Base-by-base conservation (phyloP, 2,329 filamentous ascomycete species). In the Penicillium olsonii region DNA sequence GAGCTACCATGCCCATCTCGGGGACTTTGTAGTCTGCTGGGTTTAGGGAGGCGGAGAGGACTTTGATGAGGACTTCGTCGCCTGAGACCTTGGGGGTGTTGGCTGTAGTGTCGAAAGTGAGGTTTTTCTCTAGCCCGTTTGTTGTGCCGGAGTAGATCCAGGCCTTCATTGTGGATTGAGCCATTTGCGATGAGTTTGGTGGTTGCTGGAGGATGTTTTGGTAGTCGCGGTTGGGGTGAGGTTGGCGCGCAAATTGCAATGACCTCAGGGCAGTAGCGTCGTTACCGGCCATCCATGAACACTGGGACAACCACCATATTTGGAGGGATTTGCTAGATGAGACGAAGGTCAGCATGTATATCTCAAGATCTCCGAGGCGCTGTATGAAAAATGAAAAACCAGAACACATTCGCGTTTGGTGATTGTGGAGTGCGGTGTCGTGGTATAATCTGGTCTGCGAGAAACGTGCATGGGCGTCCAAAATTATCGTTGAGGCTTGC, bases 11-110 rank as follows among this genome's bases (percentile, higher is more conserved):
- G 0, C 75, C 63, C n/a, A 75, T 64, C 61, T 86, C 83, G 2
- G 78, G 70, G 0, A 79, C 48, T 63, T 86, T 87, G 74, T 83
- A 79, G 71, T 87, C 84, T 35, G 78, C 78, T 0, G 83, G 82
- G 59, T 86, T 87, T 53, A 85, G 62, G 12, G 76, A 68, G 29
- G 74, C 74, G 43, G 73, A 68, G 46, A 78, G 65, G 14, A 85
- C 77, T 54, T 78, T 67, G 42, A 85, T 69, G 6, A 85, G 73
- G 42, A 84, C 61, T 54, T 81, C 72, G 27, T 75, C 61, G 66
- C 68, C 14, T 60, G 60, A 51, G 56, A 69, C 22, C 67, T 65
- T 14, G 64, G 54, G 51, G 79, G 75, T 5, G 75, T 59, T 5
- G 75, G 64, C 7, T 9, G 67, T 59, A 2, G 71, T 58, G 55